phyloP scores from a whole-genome alignment of 768 basidiomycete genomes.

The Lactarius sp. region DNA sequence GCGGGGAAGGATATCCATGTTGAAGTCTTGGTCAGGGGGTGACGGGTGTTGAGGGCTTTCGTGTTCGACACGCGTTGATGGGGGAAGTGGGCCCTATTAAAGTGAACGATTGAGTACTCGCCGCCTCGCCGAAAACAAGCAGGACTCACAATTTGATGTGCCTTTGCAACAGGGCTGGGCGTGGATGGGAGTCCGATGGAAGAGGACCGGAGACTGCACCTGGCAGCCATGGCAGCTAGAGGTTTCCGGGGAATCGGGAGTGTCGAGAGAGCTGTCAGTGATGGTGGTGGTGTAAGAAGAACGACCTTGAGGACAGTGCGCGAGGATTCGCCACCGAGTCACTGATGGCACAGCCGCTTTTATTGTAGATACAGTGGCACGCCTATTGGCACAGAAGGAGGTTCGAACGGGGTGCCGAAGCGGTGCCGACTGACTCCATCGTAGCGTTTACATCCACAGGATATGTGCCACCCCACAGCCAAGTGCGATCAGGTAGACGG shows the following conservation, averaged over 20 bases:
- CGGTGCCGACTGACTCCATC: slow-evolving; percentile 4
- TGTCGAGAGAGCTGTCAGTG: background rate
- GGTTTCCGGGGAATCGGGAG: background rate
- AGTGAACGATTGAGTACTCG: background rate
- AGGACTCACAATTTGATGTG: slow-evolving; percentile 6
- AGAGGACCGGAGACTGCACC: background rate
- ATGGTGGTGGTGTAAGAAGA: background rate
- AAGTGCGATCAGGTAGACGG: background rate
- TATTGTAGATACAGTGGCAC: background rate
- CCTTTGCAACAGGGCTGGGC: background rate
- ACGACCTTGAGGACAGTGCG: background rate
- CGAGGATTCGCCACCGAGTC: background rate
- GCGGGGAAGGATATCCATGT: background rate
- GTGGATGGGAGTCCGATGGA: background rate
- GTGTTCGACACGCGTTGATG: background rate
- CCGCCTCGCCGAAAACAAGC: no score
- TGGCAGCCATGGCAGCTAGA: background rate
- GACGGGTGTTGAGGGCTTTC: background rate
- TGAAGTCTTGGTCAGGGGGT: background rate
- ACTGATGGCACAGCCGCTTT: background rate
- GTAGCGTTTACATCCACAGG: slow-evolving; percentile 6
- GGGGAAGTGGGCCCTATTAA: background rate
- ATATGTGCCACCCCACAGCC: background rate
- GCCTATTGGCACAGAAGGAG: background rate
- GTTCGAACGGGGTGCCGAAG: background rate